A percentile compares a stretch with the other conserved stretches of the same genome.
These are phyloP conservation scores for Phytophthora boehmeriae DNA, from an alignment of 352 stramenopile species.

Conservation along the genomic window DNA sequence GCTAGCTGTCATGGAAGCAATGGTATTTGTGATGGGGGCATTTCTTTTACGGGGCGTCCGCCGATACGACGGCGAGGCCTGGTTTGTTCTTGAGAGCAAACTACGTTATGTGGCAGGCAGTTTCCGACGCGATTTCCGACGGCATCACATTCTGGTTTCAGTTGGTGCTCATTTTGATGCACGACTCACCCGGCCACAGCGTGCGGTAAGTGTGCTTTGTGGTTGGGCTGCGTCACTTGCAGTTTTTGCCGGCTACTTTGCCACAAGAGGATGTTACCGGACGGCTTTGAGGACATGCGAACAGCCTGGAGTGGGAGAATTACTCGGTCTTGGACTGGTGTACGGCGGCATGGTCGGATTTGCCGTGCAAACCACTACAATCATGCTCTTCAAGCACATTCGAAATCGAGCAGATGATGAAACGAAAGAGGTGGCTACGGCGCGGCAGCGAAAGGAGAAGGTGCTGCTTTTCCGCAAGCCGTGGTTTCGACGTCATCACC, in stretches of 20 bases:
- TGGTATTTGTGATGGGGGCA: slow-evolving; percentile 24
- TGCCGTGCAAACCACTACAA: slow-evolving; percentile 34
- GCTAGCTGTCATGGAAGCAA: slow-evolving; percentile 41
- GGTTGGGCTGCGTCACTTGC: slow-evolving; percentile 48
- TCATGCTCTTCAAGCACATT: slow-evolving; percentile 61
- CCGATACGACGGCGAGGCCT: slow-evolving; percentile 41
- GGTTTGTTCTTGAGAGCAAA: slow-evolving; percentile 54
- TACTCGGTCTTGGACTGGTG: slow-evolving; percentile 56
- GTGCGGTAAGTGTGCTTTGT: slow-evolving; percentile 55
- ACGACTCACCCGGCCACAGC: slow-evolving; percentile 66
- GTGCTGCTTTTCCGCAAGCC: slow-evolving; percentile 59
- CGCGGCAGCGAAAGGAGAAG: slow-evolving; percentile 79
- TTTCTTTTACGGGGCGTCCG: slow-evolving; percentile 38
- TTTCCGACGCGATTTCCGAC: slow-evolving; percentile 53
- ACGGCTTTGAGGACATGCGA: slow-evolving; percentile 65
- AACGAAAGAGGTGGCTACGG: slow-evolving; percentile 52
- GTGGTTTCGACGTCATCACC: slow-evolving; percentile 24
- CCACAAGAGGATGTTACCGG: slow-evolving; percentile 62
- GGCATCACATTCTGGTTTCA: slow-evolving; percentile 56
- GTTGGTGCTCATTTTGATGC: slow-evolving; percentile 53
- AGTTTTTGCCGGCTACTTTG: slow-evolving; percentile 56
- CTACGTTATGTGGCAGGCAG: slow-evolving; percentile 60
- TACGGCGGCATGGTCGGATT: slow-evolving; percentile 64
- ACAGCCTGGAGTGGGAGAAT: slow-evolving; percentile 47
- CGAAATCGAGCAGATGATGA: slow-evolving; percentile 70